A percentile compares a stretch with the other conserved stretches of the same genome.
Conservation (phyloP, 805 yeast species). For the Helenozyma rhizophorensis region DNA sequence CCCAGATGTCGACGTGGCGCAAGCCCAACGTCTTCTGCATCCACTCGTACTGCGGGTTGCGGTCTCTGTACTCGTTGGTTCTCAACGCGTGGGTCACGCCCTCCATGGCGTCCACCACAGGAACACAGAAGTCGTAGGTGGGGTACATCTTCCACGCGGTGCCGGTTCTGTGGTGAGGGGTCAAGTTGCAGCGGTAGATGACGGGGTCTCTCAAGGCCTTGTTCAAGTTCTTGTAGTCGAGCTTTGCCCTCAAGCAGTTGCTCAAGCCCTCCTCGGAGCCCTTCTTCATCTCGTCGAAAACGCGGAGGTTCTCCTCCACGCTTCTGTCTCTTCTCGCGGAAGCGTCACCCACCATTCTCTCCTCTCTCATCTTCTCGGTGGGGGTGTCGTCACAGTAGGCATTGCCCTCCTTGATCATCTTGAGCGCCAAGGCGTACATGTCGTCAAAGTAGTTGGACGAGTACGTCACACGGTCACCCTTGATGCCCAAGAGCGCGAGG, state of each 20-base stretch:
- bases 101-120: conserved; percentile 90
- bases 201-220: conserved; percentile 98
- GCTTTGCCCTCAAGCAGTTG: conserved; percentile 95
- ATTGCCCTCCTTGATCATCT: conserved; percentile 89
- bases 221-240: conserved; percentile 85
- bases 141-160: conserved; percentile 93
- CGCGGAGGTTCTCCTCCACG: conserved; percentile 83
- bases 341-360: conserved; percentile 96
- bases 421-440: conserved; percentile 83
- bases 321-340: conserved; percentile 89
- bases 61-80: conserved; percentile 97
- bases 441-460: conserved; percentile 91
- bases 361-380: conserved; percentile 93
- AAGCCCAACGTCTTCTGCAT: conserved; percentile 73
- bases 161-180: conserved; percentile 98
- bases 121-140: conserved; percentile 98
- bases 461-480: conserved; percentile 83
- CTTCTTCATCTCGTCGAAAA: conserved; percentile 89
- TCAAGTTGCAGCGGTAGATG: conserved; percentile 92
- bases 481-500: conserved; percentile 82
- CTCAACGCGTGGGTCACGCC: conserved; percentile 98
- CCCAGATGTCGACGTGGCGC: conserved; percentile 96
- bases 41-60: conserved; percentile 98
- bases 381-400: conserved; percentile 98
- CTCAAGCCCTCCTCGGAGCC: conserved; percentile 91